Evolutionary conservation across 2,329 filamentous ascomycete genomes (phyloP).

Genomic region (Pseudocercospora macadamiae): DNA sequence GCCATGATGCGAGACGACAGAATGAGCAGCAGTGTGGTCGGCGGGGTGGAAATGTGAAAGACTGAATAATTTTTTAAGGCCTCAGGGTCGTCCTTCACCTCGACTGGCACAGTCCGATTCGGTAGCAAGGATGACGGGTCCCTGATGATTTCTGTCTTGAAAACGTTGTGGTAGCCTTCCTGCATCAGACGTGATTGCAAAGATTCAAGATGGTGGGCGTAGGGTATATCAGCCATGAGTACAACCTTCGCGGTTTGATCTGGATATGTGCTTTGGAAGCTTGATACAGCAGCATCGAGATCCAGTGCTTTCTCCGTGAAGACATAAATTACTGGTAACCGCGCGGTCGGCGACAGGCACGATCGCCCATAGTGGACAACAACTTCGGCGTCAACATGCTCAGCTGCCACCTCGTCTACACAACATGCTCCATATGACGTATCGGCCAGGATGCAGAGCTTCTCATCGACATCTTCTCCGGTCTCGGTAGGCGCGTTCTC

Average conservation of each 20-base stretch:
- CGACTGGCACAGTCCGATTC: constrained; percentile 71
- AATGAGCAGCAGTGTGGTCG: constrained; percentile 80
- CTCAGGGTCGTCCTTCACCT: constrained; percentile 49
- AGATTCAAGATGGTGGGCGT: constrained; percentile 70
- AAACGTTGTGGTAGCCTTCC: constrained; percentile 70
- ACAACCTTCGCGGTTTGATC: constrained; percentile 67
- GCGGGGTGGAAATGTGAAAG: constrained; percentile 83
- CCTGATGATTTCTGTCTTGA: constrained; percentile 72
- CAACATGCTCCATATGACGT: constrained; percentile 97
- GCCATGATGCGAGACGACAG: constrained; percentile 79
- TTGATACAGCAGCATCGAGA: constrained; percentile 58
- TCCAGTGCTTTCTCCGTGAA: constrained; percentile 77
- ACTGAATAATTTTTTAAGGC: constrained; percentile 69
- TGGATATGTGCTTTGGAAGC: constrained; percentile 71
- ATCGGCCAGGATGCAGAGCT: constrained; percentile 85
- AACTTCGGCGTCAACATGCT: constrained; percentile 87
- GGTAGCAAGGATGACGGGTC: constrained; percentile 80
- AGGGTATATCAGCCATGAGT: constrained; percentile 88
- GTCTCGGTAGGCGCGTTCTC: neutral
- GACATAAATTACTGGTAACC: constrained; percentile 85
- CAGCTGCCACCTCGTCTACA: constrained; percentile 93
- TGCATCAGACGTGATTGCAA: constrained; percentile 58
- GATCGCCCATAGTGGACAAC: constrained; percentile 93
- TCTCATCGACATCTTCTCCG: constrained; percentile 42
- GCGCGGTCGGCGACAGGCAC: constrained; percentile 85